Conservation (phyloP, 345 rosid species). For the Theobroma cacao region DNA sequence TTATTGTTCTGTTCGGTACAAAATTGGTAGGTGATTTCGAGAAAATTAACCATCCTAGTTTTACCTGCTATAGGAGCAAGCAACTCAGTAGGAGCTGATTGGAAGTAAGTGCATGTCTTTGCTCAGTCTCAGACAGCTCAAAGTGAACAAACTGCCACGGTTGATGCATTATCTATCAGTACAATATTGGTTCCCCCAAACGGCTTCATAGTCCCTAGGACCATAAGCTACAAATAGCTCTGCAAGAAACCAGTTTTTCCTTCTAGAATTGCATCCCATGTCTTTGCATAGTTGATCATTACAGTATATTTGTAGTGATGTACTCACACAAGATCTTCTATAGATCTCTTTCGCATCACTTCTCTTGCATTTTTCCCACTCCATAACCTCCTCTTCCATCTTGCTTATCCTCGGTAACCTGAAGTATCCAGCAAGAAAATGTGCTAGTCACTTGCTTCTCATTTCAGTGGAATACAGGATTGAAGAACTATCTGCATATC, state of each 20-base stretch:
- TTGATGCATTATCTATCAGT: background rate
- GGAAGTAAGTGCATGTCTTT: too few species aligned
- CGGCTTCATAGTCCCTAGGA: conserved; percentile 26
- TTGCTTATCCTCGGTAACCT: conserved; percentile 22
- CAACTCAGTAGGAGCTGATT: too few species aligned
- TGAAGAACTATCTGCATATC: conserved; percentile 21
- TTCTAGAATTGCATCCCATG: conserved; percentile 35
- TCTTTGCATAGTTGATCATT: conserved; percentile 43
- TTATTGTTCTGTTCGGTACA: too few species aligned
- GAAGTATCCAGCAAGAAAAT: conserved; percentile 24
- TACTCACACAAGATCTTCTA: conserved; percentile 26
- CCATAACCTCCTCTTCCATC: conserved; percentile 26
- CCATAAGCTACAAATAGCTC: conserved; percentile 38
- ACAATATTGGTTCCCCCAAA: background rate
- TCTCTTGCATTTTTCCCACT: conserved; percentile 32
- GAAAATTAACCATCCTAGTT: too few species aligned
- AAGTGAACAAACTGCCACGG: too few species aligned
- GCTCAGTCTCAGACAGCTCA: too few species aligned
- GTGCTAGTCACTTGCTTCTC: conserved; percentile 25
- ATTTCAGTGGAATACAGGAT: conserved; percentile 16
- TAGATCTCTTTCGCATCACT: background rate
- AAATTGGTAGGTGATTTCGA: too few species aligned
- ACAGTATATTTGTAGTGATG: conserved; percentile 26
- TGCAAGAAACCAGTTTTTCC: conserved; percentile 33
- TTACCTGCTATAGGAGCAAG: too few species aligned